Conservation (phyloP, 169 alveolate species). For the Perkinsus chesapeaki region DNA sequence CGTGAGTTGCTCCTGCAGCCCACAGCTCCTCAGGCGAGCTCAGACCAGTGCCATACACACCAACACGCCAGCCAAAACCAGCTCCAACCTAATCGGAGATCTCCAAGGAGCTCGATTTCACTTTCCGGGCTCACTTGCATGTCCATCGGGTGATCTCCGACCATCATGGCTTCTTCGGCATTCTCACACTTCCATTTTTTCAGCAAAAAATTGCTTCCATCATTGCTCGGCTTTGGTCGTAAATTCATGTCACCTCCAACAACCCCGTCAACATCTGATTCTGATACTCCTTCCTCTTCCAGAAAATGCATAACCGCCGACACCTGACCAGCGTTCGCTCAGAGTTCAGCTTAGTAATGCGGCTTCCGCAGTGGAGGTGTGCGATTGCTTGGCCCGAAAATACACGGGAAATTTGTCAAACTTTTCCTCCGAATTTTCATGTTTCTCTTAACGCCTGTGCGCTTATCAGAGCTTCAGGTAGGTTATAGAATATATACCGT, state of each 20-base stretch:
- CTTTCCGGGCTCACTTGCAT: neutral
- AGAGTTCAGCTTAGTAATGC: no score
- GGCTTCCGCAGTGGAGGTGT: no score
- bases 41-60: neutral
- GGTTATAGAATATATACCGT: no score
- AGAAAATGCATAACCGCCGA: neutral
- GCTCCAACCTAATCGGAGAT: neutral
- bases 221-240: neutral
- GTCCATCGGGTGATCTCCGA: neutral
- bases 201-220: neutral
- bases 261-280: neutral
- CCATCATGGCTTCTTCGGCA: neutral
- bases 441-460: no score
- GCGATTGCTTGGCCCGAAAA: no score
- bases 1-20: neutral
- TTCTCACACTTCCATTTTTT: neutral
- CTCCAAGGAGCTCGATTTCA: neutral
- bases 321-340: no score
- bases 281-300: neutral
- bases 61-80: neutral
- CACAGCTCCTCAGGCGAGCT: neutral
- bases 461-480: no score
- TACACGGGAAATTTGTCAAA: no score
- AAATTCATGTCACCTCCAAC: neutral
- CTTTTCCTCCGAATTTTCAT: no score